A percentile compares a stretch with the other conserved stretches of the same genome.
Evolutionary conservation across 2,329 filamentous ascomycete species (phyloP).

Genomic region (Coniochaeta sp.): DNA sequence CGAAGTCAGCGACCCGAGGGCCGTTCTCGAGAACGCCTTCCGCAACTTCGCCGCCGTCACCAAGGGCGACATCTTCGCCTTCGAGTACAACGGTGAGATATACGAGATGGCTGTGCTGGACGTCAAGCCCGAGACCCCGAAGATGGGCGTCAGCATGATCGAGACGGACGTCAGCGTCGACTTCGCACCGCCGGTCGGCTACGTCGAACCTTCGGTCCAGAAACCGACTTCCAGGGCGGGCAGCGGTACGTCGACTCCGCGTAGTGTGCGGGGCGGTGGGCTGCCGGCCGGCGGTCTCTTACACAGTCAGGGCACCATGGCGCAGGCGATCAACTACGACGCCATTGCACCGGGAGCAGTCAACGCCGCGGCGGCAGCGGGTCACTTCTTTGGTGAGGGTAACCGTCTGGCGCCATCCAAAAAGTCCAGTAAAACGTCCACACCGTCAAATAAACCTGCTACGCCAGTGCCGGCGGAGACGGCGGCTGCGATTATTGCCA

Average conservation of each 20-base stretch:
- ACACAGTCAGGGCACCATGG: constrained; percentile 88
- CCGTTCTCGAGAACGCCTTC: constrained; percentile 93
- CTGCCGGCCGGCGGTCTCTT: constrained; percentile 66
- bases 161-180: constrained; percentile 97
- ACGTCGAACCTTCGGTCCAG: constrained; percentile 65
- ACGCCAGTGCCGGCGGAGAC: constrained; percentile 25
- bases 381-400: constrained; percentile 73
- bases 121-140: constrained; percentile 76
- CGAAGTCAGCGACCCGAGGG: constrained; percentile 94
- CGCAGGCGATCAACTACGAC: constrained; percentile 93
- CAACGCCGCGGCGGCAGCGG: constrained; percentile 50
- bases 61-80: constrained; percentile 90
- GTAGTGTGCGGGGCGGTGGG: constrained; percentile 49
- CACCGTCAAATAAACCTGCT: constrained; percentile 8
- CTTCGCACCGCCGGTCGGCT: constrained; percentile 89
- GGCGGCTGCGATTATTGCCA: constrained; percentile 12
- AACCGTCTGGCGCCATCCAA: constrained; percentile 70
- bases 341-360: constrained; percentile 74
- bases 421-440: constrained; percentile 51
- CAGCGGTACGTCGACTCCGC: constrained; percentile 82
- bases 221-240: constrained; percentile 34
- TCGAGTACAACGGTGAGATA: constrained; percentile 89
- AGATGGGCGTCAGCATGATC: constrained; percentile 85
- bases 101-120: constrained; percentile 93
- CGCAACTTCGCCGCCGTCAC: constrained; percentile 92